These are phyloP conservation scores for Cyberlindnera galapagoensis DNA, from an alignment of 805 yeast species.

Conservation along the genomic window DNA sequence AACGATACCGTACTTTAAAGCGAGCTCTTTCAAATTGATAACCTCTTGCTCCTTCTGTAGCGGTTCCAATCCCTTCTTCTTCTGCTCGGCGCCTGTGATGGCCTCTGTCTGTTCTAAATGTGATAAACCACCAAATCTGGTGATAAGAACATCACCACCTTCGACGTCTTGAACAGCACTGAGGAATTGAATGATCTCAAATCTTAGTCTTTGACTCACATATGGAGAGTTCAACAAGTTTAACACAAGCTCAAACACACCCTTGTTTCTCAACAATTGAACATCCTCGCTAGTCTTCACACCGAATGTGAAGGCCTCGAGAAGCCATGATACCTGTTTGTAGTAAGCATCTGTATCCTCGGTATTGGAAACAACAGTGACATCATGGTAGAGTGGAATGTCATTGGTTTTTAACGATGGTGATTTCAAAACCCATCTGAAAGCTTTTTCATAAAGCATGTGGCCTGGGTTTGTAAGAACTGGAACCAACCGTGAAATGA, in stretches of 20 bases:
- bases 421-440: constrained; percentile 53
- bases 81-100: not conserved
- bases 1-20: constrained; percentile 36
- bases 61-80: not conserved
- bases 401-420: constrained; percentile 34
- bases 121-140: constrained; percentile 47
- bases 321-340: constrained; percentile 61
- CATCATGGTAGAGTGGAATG: constrained; percentile 35
- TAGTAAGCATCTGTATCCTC: constrained; percentile 45
- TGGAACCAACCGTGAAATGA: constrained; percentile 49
- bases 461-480: constrained; percentile 67
- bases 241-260: constrained; percentile 62
- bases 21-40: constrained; percentile 40
- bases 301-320: constrained; percentile 43
- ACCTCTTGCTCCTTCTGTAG: constrained; percentile 24
- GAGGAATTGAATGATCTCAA: constrained; percentile 35
- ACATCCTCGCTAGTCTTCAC: constrained; percentile 45
- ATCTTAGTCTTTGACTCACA: constrained; percentile 32
- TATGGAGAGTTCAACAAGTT: constrained; percentile 50
- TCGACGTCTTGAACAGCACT: constrained; percentile 45
- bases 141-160: constrained; percentile 51
- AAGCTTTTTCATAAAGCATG: constrained; percentile 62
- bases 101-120: constrained; percentile 29
- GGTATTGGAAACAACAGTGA: constrained; percentile 21
- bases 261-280: constrained; percentile 41